Percentiles rank a stretch among this genome's conserved stretches.
Conservation (phyloP, 345 rosid species). For the Eucalyptus dawsonii region DNA sequence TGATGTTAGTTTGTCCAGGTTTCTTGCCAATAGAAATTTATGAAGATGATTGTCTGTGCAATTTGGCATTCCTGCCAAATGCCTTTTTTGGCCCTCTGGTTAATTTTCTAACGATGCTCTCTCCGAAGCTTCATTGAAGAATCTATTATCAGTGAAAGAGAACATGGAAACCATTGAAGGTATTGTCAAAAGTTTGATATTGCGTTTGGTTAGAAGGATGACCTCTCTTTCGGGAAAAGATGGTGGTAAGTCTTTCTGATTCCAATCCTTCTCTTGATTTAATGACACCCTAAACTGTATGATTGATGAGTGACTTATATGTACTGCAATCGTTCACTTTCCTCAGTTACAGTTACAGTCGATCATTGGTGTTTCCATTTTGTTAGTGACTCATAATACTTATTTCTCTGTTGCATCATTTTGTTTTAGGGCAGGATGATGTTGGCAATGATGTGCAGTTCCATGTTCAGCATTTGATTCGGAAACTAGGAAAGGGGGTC, state of each 20-base stretch:
- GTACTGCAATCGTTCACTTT: background rate
- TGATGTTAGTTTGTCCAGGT: background rate
- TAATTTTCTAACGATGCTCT: background rate
- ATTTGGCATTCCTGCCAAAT: background rate
- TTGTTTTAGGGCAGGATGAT: slow-evolving; percentile 18
- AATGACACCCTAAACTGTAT: background rate
- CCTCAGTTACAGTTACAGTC: background rate
- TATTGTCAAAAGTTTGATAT: slow-evolving; percentile 36
- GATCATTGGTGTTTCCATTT: background rate
- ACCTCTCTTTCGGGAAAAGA: slow-evolving; percentile 29
- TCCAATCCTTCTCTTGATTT: background rate
- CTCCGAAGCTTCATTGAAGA: slow-evolving; percentile 46
- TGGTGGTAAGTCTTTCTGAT: slow-evolving; percentile 16
- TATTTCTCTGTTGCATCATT: background rate
- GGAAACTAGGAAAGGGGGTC: slow-evolving; percentile 58
- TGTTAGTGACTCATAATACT: background rate
- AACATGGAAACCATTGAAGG: slow-evolving; percentile 45
- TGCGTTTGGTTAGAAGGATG: slow-evolving; percentile 52
- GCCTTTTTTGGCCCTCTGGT: background rate
- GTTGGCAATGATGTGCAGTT: slow-evolving; percentile 27
- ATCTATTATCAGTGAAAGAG: slow-evolving; percentile 31
- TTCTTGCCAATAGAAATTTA: background rate
- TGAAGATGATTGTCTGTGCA: background rate
- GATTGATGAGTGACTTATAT: background rate
- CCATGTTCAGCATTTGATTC: slow-evolving; percentile 67